Conservation (phyloP, 202 grass and related monocot species). For the Bolboschoenoplectus hybrid region DNA sequence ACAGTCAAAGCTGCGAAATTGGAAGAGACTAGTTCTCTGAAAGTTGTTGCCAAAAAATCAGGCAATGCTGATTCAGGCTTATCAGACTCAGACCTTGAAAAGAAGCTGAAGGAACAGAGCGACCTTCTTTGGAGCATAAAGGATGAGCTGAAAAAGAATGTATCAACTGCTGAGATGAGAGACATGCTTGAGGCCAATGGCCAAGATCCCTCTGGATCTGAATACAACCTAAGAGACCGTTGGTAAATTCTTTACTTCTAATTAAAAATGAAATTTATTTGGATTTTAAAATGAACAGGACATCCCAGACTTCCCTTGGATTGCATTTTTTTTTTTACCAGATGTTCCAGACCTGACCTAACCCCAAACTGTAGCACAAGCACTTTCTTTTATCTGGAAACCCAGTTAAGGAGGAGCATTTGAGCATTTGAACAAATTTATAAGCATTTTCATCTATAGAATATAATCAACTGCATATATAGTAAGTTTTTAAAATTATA, state of each 20-base stretch:
- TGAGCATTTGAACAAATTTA: neutral
- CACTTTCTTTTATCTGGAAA: neutral
- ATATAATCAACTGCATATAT: neutral
- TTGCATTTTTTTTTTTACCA: neutral
- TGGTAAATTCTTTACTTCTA: slow-evolving; percentile 54
- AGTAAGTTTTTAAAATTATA: neutral
- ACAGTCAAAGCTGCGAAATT: slow-evolving; percentile 59
- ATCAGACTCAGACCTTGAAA: slow-evolving; percentile 44
- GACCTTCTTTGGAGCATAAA: slow-evolving; percentile 87
- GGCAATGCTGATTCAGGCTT: slow-evolving; percentile 43
- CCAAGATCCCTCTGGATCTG: slow-evolving; percentile 81
- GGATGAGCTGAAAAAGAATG: slow-evolving; percentile 82
- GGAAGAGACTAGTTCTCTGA: slow-evolving; percentile 49
- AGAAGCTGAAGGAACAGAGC: slow-evolving; percentile 79
- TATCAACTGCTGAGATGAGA: slow-evolving; percentile 72
- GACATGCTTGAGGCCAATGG: slow-evolving; percentile 88
- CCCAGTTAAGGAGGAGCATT: slow-evolving; percentile 1
- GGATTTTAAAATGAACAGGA: neutral
- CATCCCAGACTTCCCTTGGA: neutral
- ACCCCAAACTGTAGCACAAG: neutral
- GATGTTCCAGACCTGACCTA: neutral
- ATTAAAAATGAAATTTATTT: neutral
- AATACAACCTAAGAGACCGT: slow-evolving; percentile 69
- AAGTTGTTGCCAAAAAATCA: slow-evolving; percentile 42
- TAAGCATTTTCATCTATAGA: neutral